Percentiles rank a stretch among this genome's conserved stretches.
phyloP scores from a whole-genome alignment of 2,329 filamentous ascomycete genomes.

The Pseudonectria buxi region DNA sequence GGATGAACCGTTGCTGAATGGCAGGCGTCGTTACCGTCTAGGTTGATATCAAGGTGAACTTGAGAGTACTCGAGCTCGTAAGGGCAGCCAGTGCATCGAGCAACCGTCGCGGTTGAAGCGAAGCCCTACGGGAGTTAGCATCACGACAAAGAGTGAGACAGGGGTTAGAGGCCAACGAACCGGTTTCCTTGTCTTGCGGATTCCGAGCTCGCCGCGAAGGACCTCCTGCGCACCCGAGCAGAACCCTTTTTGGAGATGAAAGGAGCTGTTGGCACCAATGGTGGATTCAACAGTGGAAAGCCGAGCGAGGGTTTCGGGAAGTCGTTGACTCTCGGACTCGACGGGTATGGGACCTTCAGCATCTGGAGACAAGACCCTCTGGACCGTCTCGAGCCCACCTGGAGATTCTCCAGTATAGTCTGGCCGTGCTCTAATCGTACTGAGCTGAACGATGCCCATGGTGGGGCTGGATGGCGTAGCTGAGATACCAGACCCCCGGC shows the following conservation, averaged over 20 bases:
- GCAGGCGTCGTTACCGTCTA: constrained; percentile 32
- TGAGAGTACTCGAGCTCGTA: constrained; percentile 48
- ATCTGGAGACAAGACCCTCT: constrained; percentile 7
- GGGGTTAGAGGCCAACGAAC: constrained; percentile 24
- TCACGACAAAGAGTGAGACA: not conserved
- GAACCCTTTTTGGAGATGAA: constrained; percentile 47
- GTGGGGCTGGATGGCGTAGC: constrained; percentile 18
- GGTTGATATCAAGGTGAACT: constrained; percentile 46
- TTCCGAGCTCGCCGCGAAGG: constrained; percentile 40
- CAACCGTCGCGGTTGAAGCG: constrained; percentile 34
- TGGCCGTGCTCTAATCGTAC: constrained; percentile 11
- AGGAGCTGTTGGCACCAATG: constrained; percentile 41
- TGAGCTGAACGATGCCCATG: constrained; percentile 16
- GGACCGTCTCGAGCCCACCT: constrained; percentile 6
- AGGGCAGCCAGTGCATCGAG: constrained; percentile 46
- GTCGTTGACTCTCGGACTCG: constrained; percentile 9
- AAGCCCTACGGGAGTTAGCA: constrained; percentile 30
- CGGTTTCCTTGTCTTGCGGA: constrained; percentile 45
- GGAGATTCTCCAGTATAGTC: not conserved
- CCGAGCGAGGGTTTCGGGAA: constrained; percentile 12
- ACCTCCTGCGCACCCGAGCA: constrained; percentile 48
- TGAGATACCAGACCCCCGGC: constrained; percentile 14
- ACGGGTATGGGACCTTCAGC: constrained; percentile 21
- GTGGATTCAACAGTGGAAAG: constrained; percentile 29
- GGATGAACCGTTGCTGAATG: too few species aligned